phyloP scores from a whole-genome alignment of 2,329 filamentous ascomycete genomes.

The Erysiphe neolycopersici region DNA sequence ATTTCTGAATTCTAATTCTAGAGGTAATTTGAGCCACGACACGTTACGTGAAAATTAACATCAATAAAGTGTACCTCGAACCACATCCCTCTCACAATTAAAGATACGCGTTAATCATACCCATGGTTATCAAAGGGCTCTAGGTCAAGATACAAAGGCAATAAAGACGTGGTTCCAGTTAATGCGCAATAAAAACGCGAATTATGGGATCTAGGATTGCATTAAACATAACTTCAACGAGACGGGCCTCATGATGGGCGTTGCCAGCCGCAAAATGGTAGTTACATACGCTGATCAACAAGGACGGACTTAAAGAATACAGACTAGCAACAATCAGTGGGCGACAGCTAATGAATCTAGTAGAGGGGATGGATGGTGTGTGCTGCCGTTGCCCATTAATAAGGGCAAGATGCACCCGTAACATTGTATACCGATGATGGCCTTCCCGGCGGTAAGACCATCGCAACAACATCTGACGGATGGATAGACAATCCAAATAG shows the following conservation, averaged over 20 bases:
- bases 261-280: background rate
- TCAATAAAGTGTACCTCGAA: too few relatives aligned
- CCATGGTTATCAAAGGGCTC: too few relatives aligned
- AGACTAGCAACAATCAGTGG: background rate
- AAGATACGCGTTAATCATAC: too few relatives aligned
- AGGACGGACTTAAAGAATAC: background rate
- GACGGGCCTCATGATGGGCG: background rate
- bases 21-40: too few relatives aligned
- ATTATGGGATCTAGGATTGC: background rate
- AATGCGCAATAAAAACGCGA: background rate
- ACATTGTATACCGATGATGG: background rate
- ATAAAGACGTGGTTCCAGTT: background rate
- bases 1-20: too few relatives aligned
- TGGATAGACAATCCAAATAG: background rate
- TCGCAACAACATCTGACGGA: background rate
- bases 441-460: background rate
- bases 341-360: background rate
- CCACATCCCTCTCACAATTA: too few relatives aligned
- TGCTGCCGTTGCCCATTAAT: background rate
- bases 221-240: background rate
- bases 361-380: background rate
- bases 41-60: too few relatives aligned
- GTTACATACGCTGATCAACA: background rate
- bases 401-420: background rate
- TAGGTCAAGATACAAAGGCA: too few relatives aligned